These are phyloP conservation scores for Boletus rufocinnamomeus DNA, from an alignment of 768 basidiomycete genomes.

Conservation along the genomic window DNA sequence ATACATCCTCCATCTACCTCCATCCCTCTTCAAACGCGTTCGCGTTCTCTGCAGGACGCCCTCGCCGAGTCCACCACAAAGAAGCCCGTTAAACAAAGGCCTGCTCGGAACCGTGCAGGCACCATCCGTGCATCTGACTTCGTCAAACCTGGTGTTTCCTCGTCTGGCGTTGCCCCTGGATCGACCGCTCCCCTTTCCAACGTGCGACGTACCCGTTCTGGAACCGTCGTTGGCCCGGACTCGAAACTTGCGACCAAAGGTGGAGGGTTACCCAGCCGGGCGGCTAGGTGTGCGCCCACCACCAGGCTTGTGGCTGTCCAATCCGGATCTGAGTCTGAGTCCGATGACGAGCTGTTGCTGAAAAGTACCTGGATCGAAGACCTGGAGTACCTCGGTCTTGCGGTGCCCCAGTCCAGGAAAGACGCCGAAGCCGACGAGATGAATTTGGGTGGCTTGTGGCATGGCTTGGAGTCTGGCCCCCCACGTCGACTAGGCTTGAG, in stretches of 20 bases:
- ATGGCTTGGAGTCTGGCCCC: conserved; percentile 6
- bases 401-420: conserved; percentile 1
- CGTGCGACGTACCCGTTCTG: conserved; percentile 49
- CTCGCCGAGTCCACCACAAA: conserved; percentile 9
- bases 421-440: conserved; percentile 29
- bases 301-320: not conserved
- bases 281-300: not conserved
- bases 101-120: conserved; percentile 44
- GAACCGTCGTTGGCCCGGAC: conserved; percentile 43
- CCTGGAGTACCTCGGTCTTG: conserved; percentile 24
- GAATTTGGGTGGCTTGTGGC: conserved; percentile 25
- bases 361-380: conserved; percentile 25
- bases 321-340: conserved; percentile 17
- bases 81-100: conserved; percentile 10
- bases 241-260: conserved; percentile 24
- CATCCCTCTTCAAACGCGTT: conserved; percentile 12
- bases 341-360: conserved; percentile 30
- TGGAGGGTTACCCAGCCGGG: not conserved
- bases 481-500: conserved; percentile 13
- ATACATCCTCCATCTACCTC: not conserved
- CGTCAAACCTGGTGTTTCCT: conserved; percentile 15
- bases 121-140: conserved; percentile 55
- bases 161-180: conserved; percentile 4
- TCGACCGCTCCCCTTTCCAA: conserved; percentile 8
- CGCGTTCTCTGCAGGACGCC: conserved; percentile 27